Percentiles rank a stretch among this genome's conserved stretches.
Evolutionary conservation across 106 monocot genomes (phyloP).

Genomic region (Acanthochlamys bracteata): DNA sequence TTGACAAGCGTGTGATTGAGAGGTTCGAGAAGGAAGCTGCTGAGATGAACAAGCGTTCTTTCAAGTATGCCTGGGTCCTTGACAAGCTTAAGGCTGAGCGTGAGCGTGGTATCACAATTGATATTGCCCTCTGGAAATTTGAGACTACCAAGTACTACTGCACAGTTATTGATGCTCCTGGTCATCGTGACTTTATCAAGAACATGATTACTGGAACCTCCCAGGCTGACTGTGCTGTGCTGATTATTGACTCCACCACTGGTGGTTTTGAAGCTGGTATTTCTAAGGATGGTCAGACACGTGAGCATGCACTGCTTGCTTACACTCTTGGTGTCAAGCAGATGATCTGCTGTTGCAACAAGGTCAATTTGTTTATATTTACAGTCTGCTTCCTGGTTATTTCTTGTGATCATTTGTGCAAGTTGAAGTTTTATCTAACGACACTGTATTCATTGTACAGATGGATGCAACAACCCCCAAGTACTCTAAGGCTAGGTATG

Average conservation of each 20-base stretch:
- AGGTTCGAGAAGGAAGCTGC: slow-evolving; percentile 19
- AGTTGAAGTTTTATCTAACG: not conserved
- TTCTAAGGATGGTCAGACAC: slow-evolving; percentile 14
- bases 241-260: slow-evolving; percentile 15
- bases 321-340: slow-evolving; percentile 18
- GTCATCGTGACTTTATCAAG: slow-evolving; percentile 20
- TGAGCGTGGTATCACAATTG: slow-evolving; percentile 16
- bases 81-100: slow-evolving; percentile 17
- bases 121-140: slow-evolving; percentile 18
- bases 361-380: not conserved
- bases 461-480: slow-evolving; percentile 17
- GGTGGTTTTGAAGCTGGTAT: slow-evolving; percentile 18
- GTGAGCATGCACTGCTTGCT: slow-evolving; percentile 19
- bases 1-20: slow-evolving; percentile 19
- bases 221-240: slow-evolving; percentile 14
- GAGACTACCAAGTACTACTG: slow-evolving; percentile 12
- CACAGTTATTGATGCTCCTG: slow-evolving; percentile 17
- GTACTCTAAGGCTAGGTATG: slow-evolving; percentile 16
- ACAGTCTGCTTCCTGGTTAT: not conserved
- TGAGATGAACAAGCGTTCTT: slow-evolving; percentile 17
- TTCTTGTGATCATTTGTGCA: not conserved
- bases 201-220: slow-evolving; percentile 19
- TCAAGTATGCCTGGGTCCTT: slow-evolving; percentile 21
- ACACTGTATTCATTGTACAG: not conserved
- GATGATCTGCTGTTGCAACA: slow-evolving; percentile 21